These are phyloP conservation scores for Solanum corneliomulleri DNA, from an alignment of 257 asterid genomes.

Conservation along the genomic window DNA sequence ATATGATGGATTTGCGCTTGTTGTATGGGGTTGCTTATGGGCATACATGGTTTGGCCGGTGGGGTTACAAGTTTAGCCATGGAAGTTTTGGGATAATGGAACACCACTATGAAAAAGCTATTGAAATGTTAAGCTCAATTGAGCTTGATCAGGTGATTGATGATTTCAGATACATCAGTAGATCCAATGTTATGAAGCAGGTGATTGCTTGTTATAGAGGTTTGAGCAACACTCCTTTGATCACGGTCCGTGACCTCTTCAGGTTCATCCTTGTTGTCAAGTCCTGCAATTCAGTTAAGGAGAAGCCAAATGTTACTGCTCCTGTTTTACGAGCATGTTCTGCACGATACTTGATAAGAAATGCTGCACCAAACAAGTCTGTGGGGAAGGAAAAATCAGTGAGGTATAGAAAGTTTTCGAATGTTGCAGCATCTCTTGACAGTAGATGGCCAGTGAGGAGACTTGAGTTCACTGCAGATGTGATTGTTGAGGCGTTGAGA, in stretches of 20 bases:
- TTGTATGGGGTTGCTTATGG: conserved; percentile 86
- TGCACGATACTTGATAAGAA: conserved; percentile 12
- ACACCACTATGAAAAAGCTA: conserved; percentile 51
- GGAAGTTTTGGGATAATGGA: conserved; percentile 91
- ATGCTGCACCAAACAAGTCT: conserved; percentile 8
- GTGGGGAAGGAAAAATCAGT: conserved; percentile 24
- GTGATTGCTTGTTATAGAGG: conserved; percentile 46
- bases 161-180: conserved; percentile 26
- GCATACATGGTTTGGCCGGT: conserved; percentile 77
- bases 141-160: conserved; percentile 44
- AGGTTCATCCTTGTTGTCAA: conserved; percentile 53
- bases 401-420: conserved; percentile 57
- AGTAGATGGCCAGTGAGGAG: conserved; percentile 87
- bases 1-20: conserved; percentile 62
- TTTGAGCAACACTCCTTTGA: conserved; percentile 40
- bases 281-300: conserved; percentile 15
- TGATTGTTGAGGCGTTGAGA: conserved; percentile 73
- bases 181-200: conserved; percentile 23
- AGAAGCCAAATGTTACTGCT: conserved; percentile 1
- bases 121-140: conserved; percentile 52
- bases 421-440: conserved; percentile 58
- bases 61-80: conserved; percentile 76
- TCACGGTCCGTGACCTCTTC: conserved; percentile 55
- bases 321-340: conserved; percentile 5
- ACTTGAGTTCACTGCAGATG: conserved; percentile 69